Evolutionary conservation across 1,284 basidiomycete genomes (phyloP).

Genomic region (Heterobasidion irregulare): DNA sequence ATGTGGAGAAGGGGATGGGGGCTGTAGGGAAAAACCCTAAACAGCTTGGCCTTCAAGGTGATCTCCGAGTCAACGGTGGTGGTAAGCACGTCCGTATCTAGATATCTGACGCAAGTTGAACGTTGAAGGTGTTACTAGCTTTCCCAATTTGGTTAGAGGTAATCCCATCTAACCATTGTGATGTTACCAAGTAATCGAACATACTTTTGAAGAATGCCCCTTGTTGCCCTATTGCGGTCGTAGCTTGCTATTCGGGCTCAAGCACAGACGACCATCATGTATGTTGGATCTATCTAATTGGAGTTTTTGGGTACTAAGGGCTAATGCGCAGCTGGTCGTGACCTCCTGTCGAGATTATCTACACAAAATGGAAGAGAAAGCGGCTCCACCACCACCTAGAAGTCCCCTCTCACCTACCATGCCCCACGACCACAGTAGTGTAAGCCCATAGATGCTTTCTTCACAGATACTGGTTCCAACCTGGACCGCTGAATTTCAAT

Average conservation of each 20-base stretch:
- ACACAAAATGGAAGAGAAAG: slow-evolving; percentile 43
- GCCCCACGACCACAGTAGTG: slow-evolving; percentile 4
- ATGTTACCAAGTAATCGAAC: too few species aligned
- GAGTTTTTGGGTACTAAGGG: background rate
- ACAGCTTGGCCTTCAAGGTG: slow-evolving; percentile 58
- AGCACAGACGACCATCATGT: slow-evolving; percentile 74
- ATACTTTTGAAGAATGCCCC: slow-evolving; percentile 52
- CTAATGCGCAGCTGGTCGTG: slow-evolving; percentile 43
- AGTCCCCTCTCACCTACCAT: slow-evolving; percentile 8
- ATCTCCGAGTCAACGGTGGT: slow-evolving; percentile 62
- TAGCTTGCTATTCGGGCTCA: slow-evolving; percentile 74
- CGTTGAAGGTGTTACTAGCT: slow-evolving; percentile 29
- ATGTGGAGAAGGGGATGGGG: slow-evolving; percentile 75
- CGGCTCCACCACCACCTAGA: slow-evolving; percentile 14
- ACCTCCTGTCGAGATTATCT: slow-evolving; percentile 63
- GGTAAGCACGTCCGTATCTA: slow-evolving; percentile 36
- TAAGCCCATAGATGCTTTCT: slow-evolving; percentile 4
- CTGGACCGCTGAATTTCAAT: background rate
- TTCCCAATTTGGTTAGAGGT: slow-evolving; percentile 82
- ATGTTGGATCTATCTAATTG: slow-evolving; percentile 16
- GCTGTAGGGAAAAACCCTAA: slow-evolving; percentile 71
- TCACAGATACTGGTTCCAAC: background rate
- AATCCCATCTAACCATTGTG: slow-evolving; percentile 6
- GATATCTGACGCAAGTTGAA: background rate
- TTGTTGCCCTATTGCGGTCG: slow-evolving; percentile 73